phyloP scores from a whole-genome alignment of 208 protist genomes.

The Phytomonas serpens region DNA sequence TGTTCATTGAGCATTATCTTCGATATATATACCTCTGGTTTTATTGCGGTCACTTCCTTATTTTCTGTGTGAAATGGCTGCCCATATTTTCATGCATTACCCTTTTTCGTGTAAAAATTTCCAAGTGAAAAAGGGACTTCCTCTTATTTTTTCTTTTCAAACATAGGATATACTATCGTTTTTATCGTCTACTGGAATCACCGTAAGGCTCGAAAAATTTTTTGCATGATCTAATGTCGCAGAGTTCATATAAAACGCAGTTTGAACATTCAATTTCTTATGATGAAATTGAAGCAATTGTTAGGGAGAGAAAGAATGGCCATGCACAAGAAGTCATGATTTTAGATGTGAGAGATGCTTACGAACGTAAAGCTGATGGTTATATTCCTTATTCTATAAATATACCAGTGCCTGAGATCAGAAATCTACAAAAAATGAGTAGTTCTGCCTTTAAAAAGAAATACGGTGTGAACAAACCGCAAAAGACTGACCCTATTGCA shows the following conservation, averaged over 20 bases:
- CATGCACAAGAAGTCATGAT: conserved; percentile 30
- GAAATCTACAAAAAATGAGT: conserved; percentile 37
- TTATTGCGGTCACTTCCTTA: background rate
- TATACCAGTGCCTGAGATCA: conserved; percentile 42
- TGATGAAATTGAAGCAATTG: conserved; percentile 43
- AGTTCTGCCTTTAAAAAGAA: conserved; percentile 28
- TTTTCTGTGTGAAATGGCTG: background rate
- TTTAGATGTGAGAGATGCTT: conserved; percentile 49
- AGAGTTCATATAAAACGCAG: conserved; percentile 2
- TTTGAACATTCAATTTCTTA: conserved; percentile 11
- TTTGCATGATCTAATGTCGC: background rate
- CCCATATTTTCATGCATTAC: background rate
- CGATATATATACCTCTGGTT: background rate
- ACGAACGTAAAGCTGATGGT: conserved; percentile 34
- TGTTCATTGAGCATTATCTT: background rate
- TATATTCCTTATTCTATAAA: conserved; percentile 40
- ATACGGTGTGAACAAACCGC: conserved; percentile 45
- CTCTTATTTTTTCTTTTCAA: conserved; percentile 1
- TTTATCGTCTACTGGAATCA: background rate
- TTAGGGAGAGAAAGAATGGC: conserved; percentile 36
- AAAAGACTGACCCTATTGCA: conserved; percentile 39
- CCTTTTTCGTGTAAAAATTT: background rate
- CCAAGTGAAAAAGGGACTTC: background rate
- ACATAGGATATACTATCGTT: background rate
- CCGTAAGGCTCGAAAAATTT: background rate